Percentiles rank a stretch among this genome's conserved stretches.
Evolutionary conservation across 768 basidiomycete genomes (phyloP).

Genomic region (Amanita subjunquillea): DNA sequence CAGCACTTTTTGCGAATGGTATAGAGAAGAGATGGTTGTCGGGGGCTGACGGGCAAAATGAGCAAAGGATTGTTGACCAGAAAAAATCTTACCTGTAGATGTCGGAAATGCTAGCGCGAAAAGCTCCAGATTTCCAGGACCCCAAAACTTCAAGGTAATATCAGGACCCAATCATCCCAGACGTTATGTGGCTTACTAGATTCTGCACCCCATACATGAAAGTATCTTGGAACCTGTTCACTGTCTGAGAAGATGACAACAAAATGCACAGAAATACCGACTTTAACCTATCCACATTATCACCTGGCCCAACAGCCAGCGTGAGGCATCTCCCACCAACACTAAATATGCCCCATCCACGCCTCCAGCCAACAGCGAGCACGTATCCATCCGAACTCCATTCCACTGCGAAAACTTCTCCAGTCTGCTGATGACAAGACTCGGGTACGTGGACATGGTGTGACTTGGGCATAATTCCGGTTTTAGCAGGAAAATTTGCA

Average conservation of each 20-base stretch:
- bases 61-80: background rate
- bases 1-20: slow-evolving; percentile 92
- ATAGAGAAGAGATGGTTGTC: slow-evolving; percentile 74
- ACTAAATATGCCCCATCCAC: slow-evolving; percentile 87
- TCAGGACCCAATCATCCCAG: background rate
- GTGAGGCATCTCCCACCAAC: slow-evolving; percentile 82
- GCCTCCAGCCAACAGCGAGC: slow-evolving; percentile 83
- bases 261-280: slow-evolving; percentile 12
- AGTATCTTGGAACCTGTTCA: slow-evolving; percentile 56
- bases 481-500: slow-evolving; percentile 57
- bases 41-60: slow-evolving; percentile 25
- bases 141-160: slow-evolving; percentile 66
- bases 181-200: slow-evolving; percentile 39
- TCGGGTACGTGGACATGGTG: slow-evolving; percentile 56
- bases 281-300: slow-evolving; percentile 46
- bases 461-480: slow-evolving; percentile 45
- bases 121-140: slow-evolving; percentile 85
- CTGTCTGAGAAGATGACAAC: slow-evolving; percentile 4
- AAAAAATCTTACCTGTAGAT: slow-evolving; percentile 33
- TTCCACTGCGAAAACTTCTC: slow-evolving; percentile 58
- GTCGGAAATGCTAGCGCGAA: slow-evolving; percentile 55
- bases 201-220: slow-evolving; percentile 77
- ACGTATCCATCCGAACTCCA: slow-evolving; percentile 98
- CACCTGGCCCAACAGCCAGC: slow-evolving; percentile 64
- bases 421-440: slow-evolving; percentile 45